Conservation (phyloP, 1,284 basidiomycete species). For the Apiotrichum gamsii region DNA sequence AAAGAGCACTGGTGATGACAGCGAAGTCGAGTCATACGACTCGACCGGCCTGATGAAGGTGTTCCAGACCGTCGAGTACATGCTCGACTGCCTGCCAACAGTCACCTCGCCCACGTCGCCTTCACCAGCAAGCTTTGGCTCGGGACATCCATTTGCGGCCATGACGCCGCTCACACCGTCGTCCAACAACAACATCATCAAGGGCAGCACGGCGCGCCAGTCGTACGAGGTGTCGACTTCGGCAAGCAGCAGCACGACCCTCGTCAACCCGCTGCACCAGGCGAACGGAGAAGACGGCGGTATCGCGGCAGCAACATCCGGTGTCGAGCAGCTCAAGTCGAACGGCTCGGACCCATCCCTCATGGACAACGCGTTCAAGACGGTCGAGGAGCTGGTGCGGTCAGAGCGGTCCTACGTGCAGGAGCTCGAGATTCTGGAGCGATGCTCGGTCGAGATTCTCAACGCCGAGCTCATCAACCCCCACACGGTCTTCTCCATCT, state of each 20-base stretch:
- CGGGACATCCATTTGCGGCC: conserved; percentile 5
- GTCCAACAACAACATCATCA: too few relatives aligned
- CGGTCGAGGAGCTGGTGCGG: conserved; percentile 44
- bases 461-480: conserved; percentile 79
- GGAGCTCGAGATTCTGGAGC: conserved; percentile 92
- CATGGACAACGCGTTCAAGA: conserved; percentile 37
- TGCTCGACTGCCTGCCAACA: conserved; percentile 76
- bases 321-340: conserved; percentile 8
- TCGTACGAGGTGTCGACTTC: conserved; percentile 38
- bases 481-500: conserved; percentile 91
- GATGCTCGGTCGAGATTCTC: conserved; percentile 72
- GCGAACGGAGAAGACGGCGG: conserved; percentile 4
- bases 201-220: conserved; percentile 40
- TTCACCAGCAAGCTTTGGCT: conserved; percentile 12
- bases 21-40: conserved; percentile 36
- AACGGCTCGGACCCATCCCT: not conserved
- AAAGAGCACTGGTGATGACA: conserved; percentile 66
- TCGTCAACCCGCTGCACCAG: conserved; percentile 2
- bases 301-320: not conserved
- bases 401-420: conserved; percentile 92
- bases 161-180: conserved; percentile 12
- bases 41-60: conserved; percentile 81
- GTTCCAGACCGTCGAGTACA: conserved; percentile 78
- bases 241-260: conserved; percentile 6
- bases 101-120: conserved; percentile 52